phyloP scores from a whole-genome alignment of 148 eudicot species.

The Camellia granthamiana region DNA sequence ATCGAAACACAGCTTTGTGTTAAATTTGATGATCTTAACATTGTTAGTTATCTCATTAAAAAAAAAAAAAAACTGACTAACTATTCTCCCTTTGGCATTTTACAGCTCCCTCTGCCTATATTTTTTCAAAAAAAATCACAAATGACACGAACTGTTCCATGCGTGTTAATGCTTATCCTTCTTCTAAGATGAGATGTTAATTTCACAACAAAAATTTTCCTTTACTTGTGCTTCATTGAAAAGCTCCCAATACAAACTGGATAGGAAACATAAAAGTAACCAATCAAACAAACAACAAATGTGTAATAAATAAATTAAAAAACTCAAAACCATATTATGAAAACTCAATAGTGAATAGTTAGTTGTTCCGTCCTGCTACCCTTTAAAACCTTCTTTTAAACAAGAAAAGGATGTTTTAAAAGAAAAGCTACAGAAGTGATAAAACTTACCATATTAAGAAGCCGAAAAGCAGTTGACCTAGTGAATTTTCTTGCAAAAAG shows the following conservation, averaged over 20 bases:
- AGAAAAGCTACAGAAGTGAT: not conserved
- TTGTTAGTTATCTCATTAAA: too few relatives aligned
- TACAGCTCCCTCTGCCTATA: not conserved
- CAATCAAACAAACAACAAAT: not conserved
- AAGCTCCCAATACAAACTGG: constrained; percentile 31
- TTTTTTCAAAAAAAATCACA: not conserved
- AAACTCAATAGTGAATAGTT: not conserved
- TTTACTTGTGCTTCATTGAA: constrained; percentile 4
- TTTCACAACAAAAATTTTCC: not conserved
- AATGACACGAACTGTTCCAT: not conserved
- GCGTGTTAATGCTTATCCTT: not conserved
- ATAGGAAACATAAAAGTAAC: constrained; percentile 1
- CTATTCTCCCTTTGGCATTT: too few relatives aligned
- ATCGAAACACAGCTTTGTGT: too few relatives aligned
- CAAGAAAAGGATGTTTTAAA: not conserved
- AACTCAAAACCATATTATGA: not conserved
- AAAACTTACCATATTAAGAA: constrained; percentile 59
- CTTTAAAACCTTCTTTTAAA: not conserved
- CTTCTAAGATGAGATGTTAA: not conserved
- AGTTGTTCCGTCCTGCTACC: not conserved
- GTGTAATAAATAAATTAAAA: too few relatives aligned
- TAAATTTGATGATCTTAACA: too few relatives aligned
- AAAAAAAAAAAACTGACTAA: too few relatives aligned
- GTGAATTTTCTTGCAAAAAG: constrained; percentile 92
- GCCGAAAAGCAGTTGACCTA: constrained; percentile 73